Percentiles rank a stretch among this genome's conserved stretches.
Evolutionary conservation across 2,329 filamentous ascomycete genomes (phyloP).

Genomic region (Pestalotiopsis fici): DNA sequence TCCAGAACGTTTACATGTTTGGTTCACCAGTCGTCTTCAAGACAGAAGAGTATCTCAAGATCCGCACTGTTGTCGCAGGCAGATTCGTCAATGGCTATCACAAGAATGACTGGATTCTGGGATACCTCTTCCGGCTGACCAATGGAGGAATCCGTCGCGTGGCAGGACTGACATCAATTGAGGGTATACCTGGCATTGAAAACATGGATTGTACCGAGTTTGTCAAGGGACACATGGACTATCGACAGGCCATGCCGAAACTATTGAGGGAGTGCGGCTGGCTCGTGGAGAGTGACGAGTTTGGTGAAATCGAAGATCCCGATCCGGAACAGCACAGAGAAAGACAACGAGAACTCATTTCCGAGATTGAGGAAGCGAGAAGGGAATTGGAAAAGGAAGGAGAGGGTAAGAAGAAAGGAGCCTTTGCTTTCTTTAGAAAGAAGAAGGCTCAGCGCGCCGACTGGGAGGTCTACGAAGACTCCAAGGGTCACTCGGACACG

Average conservation of each 20-base stretch:
- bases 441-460: conserved; percentile 81
- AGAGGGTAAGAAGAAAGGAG: conserved; percentile 60
- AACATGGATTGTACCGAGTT: conserved; percentile 86
- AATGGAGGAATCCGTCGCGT: conserved; percentile 88
- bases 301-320: conserved; percentile 94
- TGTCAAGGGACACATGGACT: conserved; percentile 94
- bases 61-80: conserved; percentile 83
- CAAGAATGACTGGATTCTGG: conserved; percentile 94
- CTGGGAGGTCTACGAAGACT: conserved; percentile 92
- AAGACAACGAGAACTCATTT: conserved; percentile 89
- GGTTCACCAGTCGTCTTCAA: conserved; percentile 91
- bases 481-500: conserved; percentile 36
- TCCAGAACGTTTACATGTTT: conserved; percentile 96
- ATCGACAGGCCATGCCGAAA: conserved; percentile 87
- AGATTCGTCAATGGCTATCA: conserved; percentile 94
- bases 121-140: conserved; percentile 93
- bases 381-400: conserved; percentile 79
- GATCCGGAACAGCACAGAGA: conserved; percentile 91
- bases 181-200: conserved; percentile 78
- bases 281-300: conserved; percentile 90
- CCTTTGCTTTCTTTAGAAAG: conserved; percentile 74
- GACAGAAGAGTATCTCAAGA: conserved; percentile 82
- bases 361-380: conserved; percentile 92
- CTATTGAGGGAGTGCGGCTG: conserved; percentile 87
- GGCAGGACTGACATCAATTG: conserved; percentile 78